These are phyloP conservation scores for Yamadazyma epiphylla DNA, from an alignment of 1,139 yeast genomes.

Conservation along the genomic window DNA sequence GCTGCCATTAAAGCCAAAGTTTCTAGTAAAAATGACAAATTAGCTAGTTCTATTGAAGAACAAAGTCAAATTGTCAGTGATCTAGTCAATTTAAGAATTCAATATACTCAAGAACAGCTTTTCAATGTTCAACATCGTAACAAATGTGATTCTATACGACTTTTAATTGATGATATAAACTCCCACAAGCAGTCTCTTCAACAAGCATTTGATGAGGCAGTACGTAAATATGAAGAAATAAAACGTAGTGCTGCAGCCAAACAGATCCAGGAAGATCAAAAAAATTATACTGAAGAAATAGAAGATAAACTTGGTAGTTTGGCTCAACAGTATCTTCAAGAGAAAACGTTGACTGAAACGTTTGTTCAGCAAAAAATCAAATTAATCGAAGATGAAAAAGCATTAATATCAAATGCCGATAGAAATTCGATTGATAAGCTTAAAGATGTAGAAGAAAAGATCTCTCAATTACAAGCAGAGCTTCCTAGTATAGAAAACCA, in stretches of 20 bases:
- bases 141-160: conserved; percentile 25
- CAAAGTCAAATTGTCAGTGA: background rate
- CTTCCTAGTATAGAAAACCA: conserved; percentile 31
- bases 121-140: conserved; percentile 30
- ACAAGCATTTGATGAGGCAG: conserved; percentile 35
- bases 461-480: conserved; percentile 23
- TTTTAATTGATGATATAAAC: conserved; percentile 32
- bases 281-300: conserved; percentile 39
- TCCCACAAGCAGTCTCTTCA: conserved; percentile 24
- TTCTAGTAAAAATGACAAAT: background rate
- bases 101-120: conserved; percentile 12
- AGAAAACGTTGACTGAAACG: conserved; percentile 38
- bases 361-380: conserved; percentile 27
- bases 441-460: conserved; percentile 25
- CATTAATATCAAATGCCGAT: conserved; percentile 37
- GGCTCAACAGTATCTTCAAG: conserved; percentile 41
- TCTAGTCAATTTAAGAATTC: conserved; percentile 1
- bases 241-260: conserved; percentile 44
- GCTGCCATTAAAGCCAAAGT: conserved; percentile 4
- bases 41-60: background rate
- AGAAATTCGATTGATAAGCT: conserved; percentile 32
- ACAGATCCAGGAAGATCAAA: conserved; percentile 37
- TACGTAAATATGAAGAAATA: conserved; percentile 36
- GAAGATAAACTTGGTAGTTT: conserved; percentile 38
- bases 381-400: conserved; percentile 36